Conservation (phyloP, 257 asterid species). For the Petunia secreta region DNA sequence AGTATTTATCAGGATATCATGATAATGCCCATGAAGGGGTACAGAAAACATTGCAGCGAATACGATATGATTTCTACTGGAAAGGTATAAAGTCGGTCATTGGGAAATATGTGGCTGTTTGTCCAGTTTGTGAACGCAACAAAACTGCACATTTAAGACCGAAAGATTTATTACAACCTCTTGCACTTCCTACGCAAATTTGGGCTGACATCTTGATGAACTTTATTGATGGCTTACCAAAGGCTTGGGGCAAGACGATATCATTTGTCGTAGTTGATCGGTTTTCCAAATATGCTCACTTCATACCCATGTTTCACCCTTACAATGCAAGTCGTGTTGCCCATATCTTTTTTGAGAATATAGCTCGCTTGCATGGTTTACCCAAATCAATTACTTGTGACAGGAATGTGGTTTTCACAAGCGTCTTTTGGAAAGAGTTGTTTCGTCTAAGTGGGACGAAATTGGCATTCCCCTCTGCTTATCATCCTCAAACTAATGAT, state of each 20-base stretch:
- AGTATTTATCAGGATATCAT: neutral
- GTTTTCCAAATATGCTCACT: neutral
- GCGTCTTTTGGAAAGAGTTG: neutral
- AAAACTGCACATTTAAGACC: neutral
- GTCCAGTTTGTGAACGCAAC: neutral
- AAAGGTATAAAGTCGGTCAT: too few relatives aligned
- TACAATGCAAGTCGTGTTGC: neutral
- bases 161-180: neutral
- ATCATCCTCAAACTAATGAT: conserved; percentile 12
- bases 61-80: neutral
- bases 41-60: neutral
- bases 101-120: too few relatives aligned
- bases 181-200: neutral
- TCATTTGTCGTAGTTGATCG: neutral
- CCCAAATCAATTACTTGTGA: neutral
- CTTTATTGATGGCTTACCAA: conserved; percentile 17
- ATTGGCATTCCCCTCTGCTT: neutral
- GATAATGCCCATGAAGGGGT: too few relatives aligned
- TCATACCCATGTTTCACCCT: neutral
- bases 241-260: neutral
- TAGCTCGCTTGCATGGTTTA: neutral
- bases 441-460: neutral
- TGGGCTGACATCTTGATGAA: neutral
- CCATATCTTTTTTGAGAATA: neutral
- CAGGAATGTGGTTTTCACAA: neutral